Conservation (phyloP, 1,139 yeast genomes). For the Casaregolazyma suthepensis region DNA sequence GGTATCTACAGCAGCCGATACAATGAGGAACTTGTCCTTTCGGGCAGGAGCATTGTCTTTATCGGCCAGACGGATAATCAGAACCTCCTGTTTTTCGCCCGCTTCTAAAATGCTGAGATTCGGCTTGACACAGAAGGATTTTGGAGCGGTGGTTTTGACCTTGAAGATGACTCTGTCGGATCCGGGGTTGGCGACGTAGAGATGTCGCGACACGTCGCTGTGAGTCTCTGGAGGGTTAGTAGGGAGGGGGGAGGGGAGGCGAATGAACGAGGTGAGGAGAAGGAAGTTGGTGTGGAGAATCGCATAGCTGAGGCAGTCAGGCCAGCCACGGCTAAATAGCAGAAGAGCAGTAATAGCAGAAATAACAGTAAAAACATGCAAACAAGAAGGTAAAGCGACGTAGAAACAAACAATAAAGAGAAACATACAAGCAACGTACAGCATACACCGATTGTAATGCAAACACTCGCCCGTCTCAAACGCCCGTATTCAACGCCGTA, state of each 20-base stretch:
- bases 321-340: too few relatives aligned
- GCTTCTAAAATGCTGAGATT: slow-evolving; percentile 79
- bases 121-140: slow-evolving; percentile 92
- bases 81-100: slow-evolving; percentile 64
- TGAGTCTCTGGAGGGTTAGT: slow-evolving; percentile 5
- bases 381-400: too few relatives aligned
- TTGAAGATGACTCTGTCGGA: slow-evolving; percentile 70
- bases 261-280: background rate
- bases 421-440: too few relatives aligned
- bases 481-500: too few relatives aligned
- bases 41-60: slow-evolving; percentile 70
- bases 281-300: too few relatives aligned
- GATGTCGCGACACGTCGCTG: slow-evolving; percentile 49
- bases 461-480: too few relatives aligned
- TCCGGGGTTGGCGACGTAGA: slow-evolving; percentile 52
- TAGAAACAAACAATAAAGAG: too few relatives aligned
- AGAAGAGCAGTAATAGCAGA: too few relatives aligned
- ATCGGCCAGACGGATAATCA: slow-evolving; percentile 57
- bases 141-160: slow-evolving; percentile 98
- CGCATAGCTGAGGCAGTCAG: too few relatives aligned
- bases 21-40: slow-evolving; percentile 87
- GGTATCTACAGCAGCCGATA: slow-evolving; percentile 67
- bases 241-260: background rate
- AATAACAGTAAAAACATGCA: too few relatives aligned
- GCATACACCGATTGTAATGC: too few relatives aligned